Conservation (phyloP, 2,329 filamentous ascomycete genomes). For the Ophiosphaerella korrae region DNA sequence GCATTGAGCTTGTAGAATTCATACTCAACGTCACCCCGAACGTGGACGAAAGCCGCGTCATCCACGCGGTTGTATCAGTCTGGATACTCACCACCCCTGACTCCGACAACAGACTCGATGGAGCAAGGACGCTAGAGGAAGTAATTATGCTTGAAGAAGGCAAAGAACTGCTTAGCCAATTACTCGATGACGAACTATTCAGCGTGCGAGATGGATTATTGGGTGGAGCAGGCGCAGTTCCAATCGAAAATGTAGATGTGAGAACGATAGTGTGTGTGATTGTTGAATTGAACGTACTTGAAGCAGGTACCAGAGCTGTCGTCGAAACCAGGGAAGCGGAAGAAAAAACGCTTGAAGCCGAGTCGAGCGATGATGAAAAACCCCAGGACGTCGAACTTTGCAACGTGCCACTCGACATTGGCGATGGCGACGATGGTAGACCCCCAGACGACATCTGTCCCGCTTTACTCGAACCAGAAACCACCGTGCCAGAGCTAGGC, state of each 20-base stretch:
- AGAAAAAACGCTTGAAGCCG: no score
- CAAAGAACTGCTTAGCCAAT: neutral
- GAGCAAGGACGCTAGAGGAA: neutral
- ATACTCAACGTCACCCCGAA: no score
- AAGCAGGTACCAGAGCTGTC: no score
- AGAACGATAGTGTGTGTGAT: no score
- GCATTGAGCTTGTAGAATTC: neutral
- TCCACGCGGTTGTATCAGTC: constrained; percentile 2
- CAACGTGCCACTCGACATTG: neutral
- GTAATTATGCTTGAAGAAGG: neutral
- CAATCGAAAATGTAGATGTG: neutral
- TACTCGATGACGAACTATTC: neutral
- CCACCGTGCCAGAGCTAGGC: no score
- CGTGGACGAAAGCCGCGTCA: neutral
- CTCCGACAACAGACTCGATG: neutral
- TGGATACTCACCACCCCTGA: constrained; percentile 7
- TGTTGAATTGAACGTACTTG: no score
- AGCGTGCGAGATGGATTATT: neutral
- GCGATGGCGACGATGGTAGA: neutral
- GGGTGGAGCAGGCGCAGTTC: neutral
- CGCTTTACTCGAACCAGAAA: neutral
- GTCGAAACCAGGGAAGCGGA: no score
- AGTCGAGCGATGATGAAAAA: no score
- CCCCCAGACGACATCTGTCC: no score
- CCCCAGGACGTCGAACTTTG: neutral